Evolutionary conservation across 805 yeast species (phyloP).

Genomic region (Yarrowia deformans): DNA sequence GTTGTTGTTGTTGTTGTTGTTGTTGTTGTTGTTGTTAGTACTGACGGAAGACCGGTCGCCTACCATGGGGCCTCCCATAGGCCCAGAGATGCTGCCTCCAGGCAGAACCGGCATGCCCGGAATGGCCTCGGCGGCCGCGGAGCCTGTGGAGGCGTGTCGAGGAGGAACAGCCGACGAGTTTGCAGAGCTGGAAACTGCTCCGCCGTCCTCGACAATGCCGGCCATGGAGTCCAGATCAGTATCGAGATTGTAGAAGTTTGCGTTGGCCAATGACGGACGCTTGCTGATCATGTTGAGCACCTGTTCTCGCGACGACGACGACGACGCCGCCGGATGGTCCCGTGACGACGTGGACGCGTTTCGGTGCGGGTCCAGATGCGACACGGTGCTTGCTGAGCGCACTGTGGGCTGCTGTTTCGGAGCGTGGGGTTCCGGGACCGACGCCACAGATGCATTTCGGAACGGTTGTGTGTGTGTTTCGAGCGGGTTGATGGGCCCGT

Average conservation of each 20-base stretch:
- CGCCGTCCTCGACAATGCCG: conserved; percentile 53
- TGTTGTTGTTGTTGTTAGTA: conserved; percentile 8
- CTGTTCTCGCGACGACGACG: conserved; percentile 26
- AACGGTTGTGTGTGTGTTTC: conserved; percentile 18
- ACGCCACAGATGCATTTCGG: conserved; percentile 36
- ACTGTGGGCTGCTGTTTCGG: conserved; percentile 9
- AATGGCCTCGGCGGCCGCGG: conserved; percentile 26
- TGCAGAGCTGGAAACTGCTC: background rate
- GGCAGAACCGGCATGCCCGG: conserved; percentile 38
- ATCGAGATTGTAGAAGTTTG: conserved; percentile 50
- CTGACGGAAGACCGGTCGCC: conserved; percentile 41
- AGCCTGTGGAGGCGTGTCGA: conserved; percentile 22
- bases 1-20: background rate
- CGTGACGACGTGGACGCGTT: conserved; percentile 23
- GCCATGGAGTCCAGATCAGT: conserved; percentile 60
- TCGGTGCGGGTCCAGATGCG: conserved; percentile 30
- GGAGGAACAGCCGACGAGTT: background rate
- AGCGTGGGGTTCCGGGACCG: conserved; percentile 25
- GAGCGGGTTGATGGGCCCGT: conserved; percentile 28
- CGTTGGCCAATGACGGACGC: conserved; percentile 17
- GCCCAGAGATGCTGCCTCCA: conserved; percentile 29
- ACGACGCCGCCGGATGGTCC: conserved; percentile 10
- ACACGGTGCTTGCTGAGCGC: conserved; percentile 25
- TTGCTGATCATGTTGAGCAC: conserved; percentile 32
- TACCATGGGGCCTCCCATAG: conserved; percentile 38